phyloP scores from a whole-genome alignment of 140 eudicot species.

The Erigeron philadelphicus region DNA sequence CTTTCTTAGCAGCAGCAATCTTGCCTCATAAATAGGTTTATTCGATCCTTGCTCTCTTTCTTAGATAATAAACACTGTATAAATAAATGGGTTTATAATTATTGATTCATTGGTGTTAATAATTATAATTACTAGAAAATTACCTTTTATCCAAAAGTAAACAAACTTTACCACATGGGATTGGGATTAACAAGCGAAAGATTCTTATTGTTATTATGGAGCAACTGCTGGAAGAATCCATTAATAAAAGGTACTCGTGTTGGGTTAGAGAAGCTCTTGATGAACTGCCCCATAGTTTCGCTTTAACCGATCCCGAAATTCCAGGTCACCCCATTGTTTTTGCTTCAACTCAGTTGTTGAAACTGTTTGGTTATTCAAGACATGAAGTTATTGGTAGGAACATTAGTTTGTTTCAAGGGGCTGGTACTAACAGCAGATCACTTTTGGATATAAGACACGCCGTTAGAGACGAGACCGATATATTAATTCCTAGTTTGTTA shows the following conservation, averaged over 20 bases:
- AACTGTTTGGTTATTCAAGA: slow-evolving; percentile 63
- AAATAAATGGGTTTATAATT: no score
- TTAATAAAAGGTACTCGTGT: slow-evolving; percentile 47
- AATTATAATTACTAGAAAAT: no score
- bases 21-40: no score
- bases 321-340: slow-evolving; percentile 86
- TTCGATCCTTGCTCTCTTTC: no score
- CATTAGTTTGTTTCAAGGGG: slow-evolving; percentile 77
- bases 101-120: no score
- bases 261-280: slow-evolving; percentile 71
- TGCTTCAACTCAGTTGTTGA: slow-evolving; percentile 66
- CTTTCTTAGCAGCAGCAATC: no score
- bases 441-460: slow-evolving; percentile 83
- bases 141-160: no score
- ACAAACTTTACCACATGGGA: slow-evolving; percentile 7
- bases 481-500: slow-evolving; percentile 47
- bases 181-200: neutral
- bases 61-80: no score
- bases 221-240: slow-evolving; percentile 41
- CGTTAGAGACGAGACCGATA: slow-evolving; percentile 51
- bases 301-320: slow-evolving; percentile 72
- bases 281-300: slow-evolving; percentile 66
- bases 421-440: slow-evolving; percentile 54
- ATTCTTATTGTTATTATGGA: neutral
- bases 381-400: slow-evolving; percentile 74